Base-by-base conservation (phyloP, 768 basidiomycete species). In the Scleroderma citrinum region DNA sequence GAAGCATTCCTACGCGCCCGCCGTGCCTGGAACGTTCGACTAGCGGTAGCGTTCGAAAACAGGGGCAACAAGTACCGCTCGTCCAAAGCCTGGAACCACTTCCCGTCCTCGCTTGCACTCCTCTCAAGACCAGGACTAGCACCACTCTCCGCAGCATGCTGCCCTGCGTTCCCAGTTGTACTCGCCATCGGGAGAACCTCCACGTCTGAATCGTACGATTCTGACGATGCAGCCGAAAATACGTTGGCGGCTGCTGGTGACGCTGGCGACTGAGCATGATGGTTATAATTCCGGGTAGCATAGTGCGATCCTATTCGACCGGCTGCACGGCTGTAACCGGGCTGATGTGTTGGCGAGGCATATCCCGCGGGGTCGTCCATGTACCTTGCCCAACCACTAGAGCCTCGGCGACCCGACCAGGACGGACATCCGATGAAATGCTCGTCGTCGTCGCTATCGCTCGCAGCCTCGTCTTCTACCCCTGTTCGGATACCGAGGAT, bases 21-120 rank as follows among this genome's bases (percentile, higher is more conserved):
- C 26, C 87, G 80, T 3, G 90, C 89, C 58, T 92, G 83, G 74
- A 89, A 91, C 52, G 85, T 85, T 57, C 90, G 75, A 55, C 86
- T 89, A 16, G 91, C 91, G 0, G 91, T 92, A 14, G 88, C 89
- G 60, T 93, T 93, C 42, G 90, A 91, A 71, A 92, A 98, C 32
- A 97, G 71, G 19, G 94, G 94, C 3, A 98, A 69, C 17, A 99
- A 71, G 65, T 95, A 99, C 55, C 92, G 78, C 69, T 99, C 93
- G 68, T 99, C 95, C 34, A 99, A 69, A 39, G 85, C 77, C 58
- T 93, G 92, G 82, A 97, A 97, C 92, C 93, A 97, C 65, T 90
- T 89, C 24, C 89, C 85, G 46, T 95, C 92, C 50, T 87, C 85
- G 4, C 71, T 76, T 21, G 44, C 56, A n/a, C 56, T 53, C 24